phyloP scores from a whole-genome alignment of 2,329 filamentous ascomycete species.

The Amylocarpus encephaloides region DNA sequence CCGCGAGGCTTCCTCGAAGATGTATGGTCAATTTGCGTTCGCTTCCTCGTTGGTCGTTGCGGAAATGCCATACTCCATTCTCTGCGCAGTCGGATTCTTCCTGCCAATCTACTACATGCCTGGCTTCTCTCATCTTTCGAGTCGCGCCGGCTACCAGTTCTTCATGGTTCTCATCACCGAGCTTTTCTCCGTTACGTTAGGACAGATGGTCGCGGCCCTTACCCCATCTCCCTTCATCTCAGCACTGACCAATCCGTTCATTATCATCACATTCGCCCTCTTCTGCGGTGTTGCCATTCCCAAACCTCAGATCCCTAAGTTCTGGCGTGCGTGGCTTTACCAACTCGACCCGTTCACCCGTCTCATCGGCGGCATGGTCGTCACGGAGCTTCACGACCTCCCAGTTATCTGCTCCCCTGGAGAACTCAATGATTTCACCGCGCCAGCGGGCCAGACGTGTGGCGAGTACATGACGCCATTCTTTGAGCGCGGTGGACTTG shows the following conservation, averaged over 20 bases:
- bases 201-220: slow-evolving; percentile 67
- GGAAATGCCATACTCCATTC: slow-evolving; percentile 75
- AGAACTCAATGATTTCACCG: slow-evolving; percentile 64
- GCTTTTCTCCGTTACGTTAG: slow-evolving; percentile 75
- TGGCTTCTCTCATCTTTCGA: slow-evolving; percentile 56
- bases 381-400: slow-evolving; percentile 65
- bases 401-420: slow-evolving; percentile 51
- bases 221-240: slow-evolving; percentile 76
- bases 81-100: slow-evolving; percentile 78
- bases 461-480: slow-evolving; percentile 70
- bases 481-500: slow-evolving; percentile 60
- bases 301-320: slow-evolving; percentile 66
- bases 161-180: slow-evolving; percentile 79
- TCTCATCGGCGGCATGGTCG: slow-evolving; percentile 72
- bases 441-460: slow-evolving; percentile 61
- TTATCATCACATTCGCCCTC: slow-evolving; percentile 75
- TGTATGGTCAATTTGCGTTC: slow-evolving; percentile 77
- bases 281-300: slow-evolving; percentile 88
- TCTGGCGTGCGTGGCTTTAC: slow-evolving; percentile 78
- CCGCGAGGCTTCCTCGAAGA: slow-evolving; percentile 78
- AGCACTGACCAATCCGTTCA: slow-evolving; percentile 72
- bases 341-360: slow-evolving; percentile 78
- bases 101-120: slow-evolving; percentile 80
- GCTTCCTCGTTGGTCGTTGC: slow-evolving; percentile 71
- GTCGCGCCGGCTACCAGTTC: slow-evolving; percentile 78